These are phyloP conservation scores for Arthrinium phaeospermum DNA, from an alignment of 2,329 filamentous ascomycete species.

Conservation along the genomic window DNA sequence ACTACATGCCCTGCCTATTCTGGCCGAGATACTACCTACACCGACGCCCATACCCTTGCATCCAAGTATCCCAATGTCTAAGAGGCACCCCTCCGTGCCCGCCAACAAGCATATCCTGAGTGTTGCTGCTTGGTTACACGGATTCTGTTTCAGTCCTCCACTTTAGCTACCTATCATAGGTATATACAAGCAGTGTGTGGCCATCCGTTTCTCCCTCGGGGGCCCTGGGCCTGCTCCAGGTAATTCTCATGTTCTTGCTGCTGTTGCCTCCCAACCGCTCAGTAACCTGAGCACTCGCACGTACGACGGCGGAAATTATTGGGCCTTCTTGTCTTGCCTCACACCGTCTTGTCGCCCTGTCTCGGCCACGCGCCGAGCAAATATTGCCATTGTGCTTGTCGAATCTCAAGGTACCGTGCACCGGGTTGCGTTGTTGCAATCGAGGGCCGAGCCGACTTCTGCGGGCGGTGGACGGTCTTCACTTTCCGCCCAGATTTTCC, in stretches of 20 bases:
- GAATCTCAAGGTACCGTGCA: constrained; percentile 14
- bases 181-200: constrained; percentile 30
- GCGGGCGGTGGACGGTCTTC: background rate
- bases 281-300: constrained; percentile 25
- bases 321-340: constrained; percentile 27
- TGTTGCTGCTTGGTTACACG: constrained; percentile 25
- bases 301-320: constrained; percentile 32
- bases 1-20: constrained; percentile 1
- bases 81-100: constrained; percentile 4
- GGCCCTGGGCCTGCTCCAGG: constrained; percentile 22
- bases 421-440: constrained; percentile 8
- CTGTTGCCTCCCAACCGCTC: constrained; percentile 25
- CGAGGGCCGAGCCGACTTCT: constrained; percentile 7
- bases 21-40: background rate
- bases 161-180: background rate
- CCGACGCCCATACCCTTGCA: constrained; percentile 11
- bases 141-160: constrained; percentile 29
- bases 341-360: constrained; percentile 24
- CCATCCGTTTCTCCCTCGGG: constrained; percentile 24
- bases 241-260: constrained; percentile 23
- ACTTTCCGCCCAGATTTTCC: background rate
- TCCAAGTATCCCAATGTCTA: background rate
- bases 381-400: constrained; percentile 21
- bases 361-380: constrained; percentile 23
- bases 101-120: constrained; percentile 10